These are phyloP conservation scores for Russula sp. DNA, from an alignment of 768 basidiomycete genomes.

Conservation along the genomic window DNA sequence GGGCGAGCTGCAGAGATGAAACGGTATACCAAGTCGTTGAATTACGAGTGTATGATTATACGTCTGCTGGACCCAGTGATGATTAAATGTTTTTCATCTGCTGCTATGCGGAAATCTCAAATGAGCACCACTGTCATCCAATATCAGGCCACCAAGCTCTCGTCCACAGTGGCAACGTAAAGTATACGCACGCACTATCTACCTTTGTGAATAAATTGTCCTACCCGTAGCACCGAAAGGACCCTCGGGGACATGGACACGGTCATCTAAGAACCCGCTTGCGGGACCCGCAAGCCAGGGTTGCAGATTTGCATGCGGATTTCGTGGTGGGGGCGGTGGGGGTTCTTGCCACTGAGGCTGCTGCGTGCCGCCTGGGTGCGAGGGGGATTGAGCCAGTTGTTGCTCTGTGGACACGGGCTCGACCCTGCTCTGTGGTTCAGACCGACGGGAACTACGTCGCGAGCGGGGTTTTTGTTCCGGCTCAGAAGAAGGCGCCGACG, in stretches of 20 bases:
- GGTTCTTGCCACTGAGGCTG: constrained; percentile 11
- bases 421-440: constrained; percentile 12
- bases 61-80: background rate
- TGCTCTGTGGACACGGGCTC: background rate
- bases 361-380: background rate
- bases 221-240: constrained; percentile 21
- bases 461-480: constrained; percentile 3
- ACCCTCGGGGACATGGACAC: constrained; percentile 14
- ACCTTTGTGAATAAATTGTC: constrained; percentile 23
- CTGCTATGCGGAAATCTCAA: background rate
- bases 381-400: background rate
- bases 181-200: background rate
- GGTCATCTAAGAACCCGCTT: constrained; percentile 18
- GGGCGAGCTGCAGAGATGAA: background rate
- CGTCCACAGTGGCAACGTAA: background rate
- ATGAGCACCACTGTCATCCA: background rate
- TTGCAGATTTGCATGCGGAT: constrained; percentile 5
- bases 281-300: constrained; percentile 22
- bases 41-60: constrained; percentile 8
- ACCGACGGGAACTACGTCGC: constrained; percentile 18
- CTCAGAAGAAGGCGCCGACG: background rate
- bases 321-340: background rate
- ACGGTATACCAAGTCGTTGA: background rate
- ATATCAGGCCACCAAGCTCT: background rate
- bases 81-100: background rate